phyloP scores from a whole-genome alignment of 1,284 basidiomycete genomes.

The Austroboletus novae-zelandiae region DNA sequence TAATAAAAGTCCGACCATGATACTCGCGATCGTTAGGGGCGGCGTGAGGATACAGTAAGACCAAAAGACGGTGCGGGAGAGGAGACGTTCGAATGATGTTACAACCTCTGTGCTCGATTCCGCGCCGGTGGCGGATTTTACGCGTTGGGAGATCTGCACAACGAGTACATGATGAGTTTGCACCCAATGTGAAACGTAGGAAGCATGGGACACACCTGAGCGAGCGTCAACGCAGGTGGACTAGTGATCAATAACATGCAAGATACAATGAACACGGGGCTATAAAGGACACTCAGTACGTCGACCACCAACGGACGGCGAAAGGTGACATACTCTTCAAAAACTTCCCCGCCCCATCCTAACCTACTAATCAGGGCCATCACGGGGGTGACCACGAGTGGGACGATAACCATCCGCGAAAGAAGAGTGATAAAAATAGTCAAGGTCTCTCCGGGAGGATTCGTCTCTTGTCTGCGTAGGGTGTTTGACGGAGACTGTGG shows the following conservation, averaged over 20 bases:
- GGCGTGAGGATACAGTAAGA: conserved; percentile 81
- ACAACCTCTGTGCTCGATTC: neutral
- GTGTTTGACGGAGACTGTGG: neutral
- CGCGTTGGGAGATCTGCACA: conserved; percentile 20
- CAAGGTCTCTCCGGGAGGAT: conserved; percentile 63
- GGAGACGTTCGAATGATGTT: conserved; percentile 76
- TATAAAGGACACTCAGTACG: conserved; percentile 31
- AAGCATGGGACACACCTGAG: conserved; percentile 49
- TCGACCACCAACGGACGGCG: conserved; percentile 5
- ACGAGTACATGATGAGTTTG: neutral
- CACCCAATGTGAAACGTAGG: too few relatives aligned
- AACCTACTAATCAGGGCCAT: conserved; percentile 59
- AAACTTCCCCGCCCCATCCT: conserved; percentile 43
- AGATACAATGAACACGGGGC: conserved; percentile 82
- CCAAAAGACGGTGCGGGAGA: conserved; percentile 83
- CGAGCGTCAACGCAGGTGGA: conserved; percentile 80
- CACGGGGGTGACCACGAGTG: conserved; percentile 72
- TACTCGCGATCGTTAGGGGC: conserved; percentile 71
- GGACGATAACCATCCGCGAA: conserved; percentile 85
- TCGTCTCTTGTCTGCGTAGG: conserved; percentile 19
- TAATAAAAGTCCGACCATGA: conserved; percentile 68
- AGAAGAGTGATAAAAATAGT: conserved; percentile 80
- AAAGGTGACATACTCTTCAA: conserved; percentile 64
- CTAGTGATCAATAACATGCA: conserved; percentile 74
- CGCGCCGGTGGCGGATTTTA: neutral